Conservation (phyloP, 148 eudicot species). For the Nepenthes mirabilis region DNA sequence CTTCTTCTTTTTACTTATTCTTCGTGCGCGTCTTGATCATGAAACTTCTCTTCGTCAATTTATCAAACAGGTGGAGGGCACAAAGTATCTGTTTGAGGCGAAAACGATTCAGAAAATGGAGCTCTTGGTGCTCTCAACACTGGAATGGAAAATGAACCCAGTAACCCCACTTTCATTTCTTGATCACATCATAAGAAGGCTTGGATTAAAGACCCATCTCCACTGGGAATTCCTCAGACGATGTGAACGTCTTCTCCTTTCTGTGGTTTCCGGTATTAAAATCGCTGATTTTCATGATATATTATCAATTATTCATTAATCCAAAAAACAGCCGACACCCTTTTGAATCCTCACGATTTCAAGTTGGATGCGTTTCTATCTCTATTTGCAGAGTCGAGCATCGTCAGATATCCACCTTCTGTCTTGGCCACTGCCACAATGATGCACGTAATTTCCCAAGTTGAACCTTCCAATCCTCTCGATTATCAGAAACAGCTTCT, state of each 20-base stretch:
- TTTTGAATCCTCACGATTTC: not conserved
- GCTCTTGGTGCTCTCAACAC: slow-evolving; percentile 55
- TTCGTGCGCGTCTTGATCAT: too few relatives aligned
- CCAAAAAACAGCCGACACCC: not conserved
- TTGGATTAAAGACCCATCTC: slow-evolving; percentile 46
- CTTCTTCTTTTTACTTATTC: not conserved
- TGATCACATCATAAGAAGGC: slow-evolving; percentile 65
- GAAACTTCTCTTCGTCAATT: not conserved
- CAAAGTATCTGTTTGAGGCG: slow-evolving; percentile 51
- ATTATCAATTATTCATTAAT: not conserved
- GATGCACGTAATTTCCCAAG: slow-evolving; percentile 57
- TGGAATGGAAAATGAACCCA: slow-evolving; percentile 83
- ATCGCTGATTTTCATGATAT: not conserved
- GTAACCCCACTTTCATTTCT: slow-evolving; percentile 75
- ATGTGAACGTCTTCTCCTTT: slow-evolving; percentile 48
- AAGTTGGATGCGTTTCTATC: not conserved
- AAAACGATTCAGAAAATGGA: slow-evolving; percentile 87
- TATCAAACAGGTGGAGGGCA: slow-evolving; percentile 34
- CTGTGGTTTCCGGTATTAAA: slow-evolving; percentile 43
- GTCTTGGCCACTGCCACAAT: slow-evolving; percentile 75
- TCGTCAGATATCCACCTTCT: slow-evolving; percentile 46
- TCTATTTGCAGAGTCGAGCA: slow-evolving; percentile 47
- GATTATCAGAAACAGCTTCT: slow-evolving; percentile 58
- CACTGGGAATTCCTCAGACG: slow-evolving; percentile 53
- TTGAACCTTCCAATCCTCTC: slow-evolving; percentile 33